These are phyloP conservation scores for Solanum paucissectum DNA, from an alignment of 257 asterid species.

Conservation along the genomic window DNA sequence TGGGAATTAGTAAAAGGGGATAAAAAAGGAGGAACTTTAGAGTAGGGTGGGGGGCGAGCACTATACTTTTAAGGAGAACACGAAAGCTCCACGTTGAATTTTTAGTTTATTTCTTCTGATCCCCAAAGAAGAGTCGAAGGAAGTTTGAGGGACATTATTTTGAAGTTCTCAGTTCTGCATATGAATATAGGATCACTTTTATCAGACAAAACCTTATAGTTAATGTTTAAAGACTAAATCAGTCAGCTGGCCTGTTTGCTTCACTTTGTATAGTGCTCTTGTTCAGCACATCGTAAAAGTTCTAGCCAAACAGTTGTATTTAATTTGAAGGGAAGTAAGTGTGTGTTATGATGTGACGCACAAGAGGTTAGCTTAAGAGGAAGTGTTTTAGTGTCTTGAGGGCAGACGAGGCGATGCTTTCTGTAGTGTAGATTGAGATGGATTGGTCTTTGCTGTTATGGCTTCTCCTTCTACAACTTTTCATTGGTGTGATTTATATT, in stretches of 20 bases:
- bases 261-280: neutral
- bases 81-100: neutral
- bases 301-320: neutral
- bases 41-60: neutral
- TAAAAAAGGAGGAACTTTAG: neutral
- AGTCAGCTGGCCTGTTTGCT: neutral
- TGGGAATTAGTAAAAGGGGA: neutral
- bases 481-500: neutral
- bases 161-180: neutral
- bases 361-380: neutral
- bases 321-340: neutral
- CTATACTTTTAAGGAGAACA: neutral
- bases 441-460: neutral
- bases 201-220: neutral
- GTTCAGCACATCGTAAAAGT: neutral
- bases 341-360: neutral
- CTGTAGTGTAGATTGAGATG: neutral
- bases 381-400: neutral
- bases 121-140: neutral
- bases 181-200: neutral
- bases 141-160: neutral
- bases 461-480: neutral
- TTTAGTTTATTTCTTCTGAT: neutral
- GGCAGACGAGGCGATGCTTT: neutral
- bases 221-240: neutral